Conservation (phyloP, 2,329 filamentous ascomycete genomes). For the Aschersonia sp. region DNA sequence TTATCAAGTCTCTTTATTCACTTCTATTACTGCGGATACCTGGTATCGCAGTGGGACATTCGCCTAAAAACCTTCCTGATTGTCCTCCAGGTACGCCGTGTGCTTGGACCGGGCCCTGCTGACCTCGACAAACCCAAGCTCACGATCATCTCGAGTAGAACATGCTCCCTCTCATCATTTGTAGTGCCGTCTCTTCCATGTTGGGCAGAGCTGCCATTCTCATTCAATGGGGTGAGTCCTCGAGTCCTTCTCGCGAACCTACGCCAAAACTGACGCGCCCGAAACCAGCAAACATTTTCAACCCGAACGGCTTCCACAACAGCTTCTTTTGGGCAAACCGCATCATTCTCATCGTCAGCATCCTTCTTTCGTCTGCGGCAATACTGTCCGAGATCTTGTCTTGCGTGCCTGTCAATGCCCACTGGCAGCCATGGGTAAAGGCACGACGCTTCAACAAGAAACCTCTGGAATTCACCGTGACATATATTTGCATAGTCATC, state of each 20-base stretch:
- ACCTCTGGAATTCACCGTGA: background rate
- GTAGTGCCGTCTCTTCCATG: background rate
- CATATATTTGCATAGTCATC: background rate
- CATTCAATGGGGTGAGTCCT: conserved; percentile 1
- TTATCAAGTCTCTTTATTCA: background rate
- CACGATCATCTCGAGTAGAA: no score
- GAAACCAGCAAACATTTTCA: background rate
- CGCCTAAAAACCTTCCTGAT: background rate
- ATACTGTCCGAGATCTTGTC: background rate
- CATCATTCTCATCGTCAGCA: background rate
- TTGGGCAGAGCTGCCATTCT: conserved; percentile 2
- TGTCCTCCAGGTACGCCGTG: background rate
- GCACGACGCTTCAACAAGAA: background rate
- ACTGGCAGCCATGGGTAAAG: background rate
- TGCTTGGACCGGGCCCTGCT: no score
- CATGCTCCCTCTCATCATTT: no score
- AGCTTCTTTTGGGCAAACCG: conserved; percentile 1
- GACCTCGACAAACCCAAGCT: no score
- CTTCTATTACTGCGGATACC: background rate
- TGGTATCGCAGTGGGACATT: background rate
- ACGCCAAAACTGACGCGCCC: no score
- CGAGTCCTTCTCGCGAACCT: background rate
- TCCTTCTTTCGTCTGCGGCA: background rate
- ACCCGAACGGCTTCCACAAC: background rate
- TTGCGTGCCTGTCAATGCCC: background rate